Conservation (phyloP, 2,329 filamentous ascomycete genomes). For the Neospermospora avenae region DNA sequence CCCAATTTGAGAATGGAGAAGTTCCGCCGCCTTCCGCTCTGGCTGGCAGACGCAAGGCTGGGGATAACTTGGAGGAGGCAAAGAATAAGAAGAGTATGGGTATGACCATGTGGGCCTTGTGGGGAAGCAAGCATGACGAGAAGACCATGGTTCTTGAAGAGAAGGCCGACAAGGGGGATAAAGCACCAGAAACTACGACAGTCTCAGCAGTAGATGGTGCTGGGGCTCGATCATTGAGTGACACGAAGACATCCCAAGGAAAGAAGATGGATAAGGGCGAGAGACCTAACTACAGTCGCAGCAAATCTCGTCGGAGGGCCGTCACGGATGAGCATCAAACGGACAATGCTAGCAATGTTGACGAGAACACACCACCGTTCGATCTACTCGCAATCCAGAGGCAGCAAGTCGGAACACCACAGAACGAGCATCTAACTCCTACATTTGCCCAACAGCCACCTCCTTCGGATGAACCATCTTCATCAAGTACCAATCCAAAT, state of each 20-base stretch:
- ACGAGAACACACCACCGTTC: slow-evolving; percentile 44
- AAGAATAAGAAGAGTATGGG: slow-evolving; percentile 66
- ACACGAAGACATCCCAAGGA: slow-evolving; percentile 19
- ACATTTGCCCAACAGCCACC: slow-evolving; percentile 17
- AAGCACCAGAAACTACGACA: slow-evolving; percentile 33
- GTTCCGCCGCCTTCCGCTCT: slow-evolving; percentile 79
- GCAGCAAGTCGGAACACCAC: slow-evolving; percentile 38
- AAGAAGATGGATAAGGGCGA: slow-evolving; percentile 13
- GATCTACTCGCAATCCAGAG: slow-evolving; percentile 43
- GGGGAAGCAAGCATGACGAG: slow-evolving; percentile 88
- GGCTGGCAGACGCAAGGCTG: slow-evolving; percentile 61
- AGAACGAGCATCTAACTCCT: slow-evolving; percentile 16
- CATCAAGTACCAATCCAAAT: slow-evolving; percentile 7
- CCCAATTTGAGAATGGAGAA: slow-evolving; percentile 68
- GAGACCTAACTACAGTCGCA: slow-evolving; percentile 33
- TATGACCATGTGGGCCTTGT: slow-evolving; percentile 78
- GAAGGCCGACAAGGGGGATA: slow-evolving; percentile 48
- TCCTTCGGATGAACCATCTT: background rate
- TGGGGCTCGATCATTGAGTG: slow-evolving; percentile 37
- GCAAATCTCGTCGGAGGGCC: slow-evolving; percentile 43
- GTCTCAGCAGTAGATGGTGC: slow-evolving; percentile 42
- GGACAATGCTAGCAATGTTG: slow-evolving; percentile 31
- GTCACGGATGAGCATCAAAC: slow-evolving; percentile 53
- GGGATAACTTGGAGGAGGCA: slow-evolving; percentile 47
- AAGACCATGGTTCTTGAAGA: slow-evolving; percentile 61